Conservation (phyloP, 2,329 filamentous ascomycete species). For the Hypoxylon sp. region DNA sequence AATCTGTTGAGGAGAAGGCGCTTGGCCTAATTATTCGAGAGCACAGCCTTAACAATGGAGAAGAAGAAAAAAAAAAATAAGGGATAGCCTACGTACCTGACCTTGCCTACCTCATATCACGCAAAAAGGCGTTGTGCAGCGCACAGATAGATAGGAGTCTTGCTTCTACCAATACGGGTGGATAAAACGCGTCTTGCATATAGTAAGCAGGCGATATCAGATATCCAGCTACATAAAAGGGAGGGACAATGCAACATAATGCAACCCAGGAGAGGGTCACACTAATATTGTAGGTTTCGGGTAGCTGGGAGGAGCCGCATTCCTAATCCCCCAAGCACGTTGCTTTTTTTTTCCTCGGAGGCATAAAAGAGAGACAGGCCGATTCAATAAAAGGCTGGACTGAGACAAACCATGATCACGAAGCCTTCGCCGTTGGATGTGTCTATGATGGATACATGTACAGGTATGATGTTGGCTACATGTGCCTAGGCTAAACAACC, state of each 20-base stretch:
- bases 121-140: constrained; percentile 7
- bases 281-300: constrained; percentile 7
- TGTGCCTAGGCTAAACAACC: neutral
- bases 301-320: constrained; percentile 34
- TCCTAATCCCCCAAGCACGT: neutral
- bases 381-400: neutral
- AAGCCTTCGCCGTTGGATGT: constrained; percentile 1
- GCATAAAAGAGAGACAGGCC: neutral
- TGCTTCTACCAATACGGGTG: constrained; percentile 11
- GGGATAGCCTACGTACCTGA: neutral
- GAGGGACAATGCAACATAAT: constrained; percentile 25
- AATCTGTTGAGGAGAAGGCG: constrained; percentile 33
- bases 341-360: constrained; percentile 5
- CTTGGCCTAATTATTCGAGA: constrained; percentile 22
- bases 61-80: neutral
- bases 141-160: constrained; percentile 5
- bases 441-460: constrained; percentile 3
- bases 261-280: constrained; percentile 17
- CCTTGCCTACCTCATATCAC: neutral
- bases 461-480: constrained; percentile 13
- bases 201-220: constrained; percentile 29
- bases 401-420: neutral
- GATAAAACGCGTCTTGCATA: constrained; percentile 10
- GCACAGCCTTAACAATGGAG: constrained; percentile 4
- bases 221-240: constrained; percentile 20